A percentile compares a stretch with the other conserved stretches of the same genome.
phyloP scores from a whole-genome alignment of 257 asterid species.

The Fraxinus quadrangulata region DNA sequence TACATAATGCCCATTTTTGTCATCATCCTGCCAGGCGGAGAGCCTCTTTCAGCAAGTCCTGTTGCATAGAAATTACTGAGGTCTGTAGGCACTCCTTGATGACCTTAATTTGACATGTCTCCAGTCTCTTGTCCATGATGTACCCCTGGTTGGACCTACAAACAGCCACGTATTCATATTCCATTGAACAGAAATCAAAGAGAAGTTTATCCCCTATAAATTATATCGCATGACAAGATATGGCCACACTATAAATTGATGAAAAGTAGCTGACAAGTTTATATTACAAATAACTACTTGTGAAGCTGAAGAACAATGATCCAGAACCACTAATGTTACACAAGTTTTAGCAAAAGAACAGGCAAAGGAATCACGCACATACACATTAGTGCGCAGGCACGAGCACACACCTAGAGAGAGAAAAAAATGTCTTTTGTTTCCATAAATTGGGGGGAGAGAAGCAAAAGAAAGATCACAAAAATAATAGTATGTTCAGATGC shows the following conservation, averaged over 20 bases:
- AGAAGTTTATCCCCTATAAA: neutral
- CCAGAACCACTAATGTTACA: neutral
- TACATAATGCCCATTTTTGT: conserved; percentile 60
- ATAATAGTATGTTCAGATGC: too few species aligned
- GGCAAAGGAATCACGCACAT: neutral
- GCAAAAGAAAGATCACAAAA: too few species aligned
- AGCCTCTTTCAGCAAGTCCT: conserved; percentile 55
- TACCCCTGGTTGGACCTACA: conserved; percentile 58
- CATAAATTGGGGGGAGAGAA: too few species aligned
- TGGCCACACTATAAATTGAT: neutral
- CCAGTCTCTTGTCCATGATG: conserved; percentile 51
- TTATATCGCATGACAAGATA: neutral
- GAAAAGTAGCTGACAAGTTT: neutral
- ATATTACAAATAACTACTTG: neutral
- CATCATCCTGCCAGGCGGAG: conserved; percentile 62
- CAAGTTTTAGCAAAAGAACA: neutral
- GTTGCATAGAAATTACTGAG: conserved; percentile 40
- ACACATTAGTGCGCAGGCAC: neutral
- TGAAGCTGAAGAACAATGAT: neutral
- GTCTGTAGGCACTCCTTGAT: conserved; percentile 42
- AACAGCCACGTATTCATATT: conserved; percentile 31
- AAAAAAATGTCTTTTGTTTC: too few species aligned
- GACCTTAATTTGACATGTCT: conserved; percentile 51
- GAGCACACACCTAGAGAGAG: neutral
- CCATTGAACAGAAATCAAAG: too few species aligned